Evolutionary conservation across 805 yeast species (phyloP).

Genomic region (Sungouiozyma intestinalis): DNA sequence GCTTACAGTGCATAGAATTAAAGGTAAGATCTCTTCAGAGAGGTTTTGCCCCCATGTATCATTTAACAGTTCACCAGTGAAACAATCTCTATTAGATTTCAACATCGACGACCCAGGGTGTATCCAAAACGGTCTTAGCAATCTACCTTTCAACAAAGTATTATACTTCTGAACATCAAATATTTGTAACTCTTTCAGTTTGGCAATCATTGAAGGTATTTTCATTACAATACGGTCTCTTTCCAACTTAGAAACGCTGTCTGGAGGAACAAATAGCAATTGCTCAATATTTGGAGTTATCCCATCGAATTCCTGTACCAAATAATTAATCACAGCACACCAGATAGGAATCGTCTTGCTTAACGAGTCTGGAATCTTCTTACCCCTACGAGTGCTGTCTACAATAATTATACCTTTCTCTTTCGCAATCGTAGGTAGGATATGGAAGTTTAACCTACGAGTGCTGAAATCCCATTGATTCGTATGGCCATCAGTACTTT

Average conservation of each 20-base stretch:
- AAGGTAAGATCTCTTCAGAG: constrained; percentile 31
- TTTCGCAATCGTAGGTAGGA: constrained; percentile 38
- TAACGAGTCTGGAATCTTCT: constrained; percentile 74
- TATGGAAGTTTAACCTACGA: constrained; percentile 64
- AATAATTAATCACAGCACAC: constrained; percentile 67
- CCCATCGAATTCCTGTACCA: constrained; percentile 33
- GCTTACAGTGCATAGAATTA: constrained; percentile 53
- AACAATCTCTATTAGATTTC: constrained; percentile 15
- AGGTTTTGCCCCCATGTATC: constrained; percentile 29
- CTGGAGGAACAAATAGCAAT: constrained; percentile 40
- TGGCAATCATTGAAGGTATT: constrained; percentile 40
- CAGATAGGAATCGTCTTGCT: constrained; percentile 86
- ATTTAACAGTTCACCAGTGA: constrained; percentile 22
- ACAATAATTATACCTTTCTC: constrained; percentile 48
- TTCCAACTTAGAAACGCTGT: constrained; percentile 50
- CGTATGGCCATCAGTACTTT: constrained; percentile 86
- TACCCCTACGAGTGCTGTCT: constrained; percentile 82
- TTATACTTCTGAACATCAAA: constrained; percentile 29
- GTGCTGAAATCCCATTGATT: constrained; percentile 70
- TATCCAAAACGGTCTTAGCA: constrained; percentile 60
- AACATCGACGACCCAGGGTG: constrained; percentile 40
- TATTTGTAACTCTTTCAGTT: constrained; percentile 33
- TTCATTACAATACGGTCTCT: constrained; percentile 36
- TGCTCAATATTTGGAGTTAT: constrained; percentile 13
- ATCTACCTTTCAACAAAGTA: constrained; percentile 31